Evolutionary conservation across 2,329 filamentous ascomycete genomes (phyloP).

Genomic region (Fusarium poae): DNA sequence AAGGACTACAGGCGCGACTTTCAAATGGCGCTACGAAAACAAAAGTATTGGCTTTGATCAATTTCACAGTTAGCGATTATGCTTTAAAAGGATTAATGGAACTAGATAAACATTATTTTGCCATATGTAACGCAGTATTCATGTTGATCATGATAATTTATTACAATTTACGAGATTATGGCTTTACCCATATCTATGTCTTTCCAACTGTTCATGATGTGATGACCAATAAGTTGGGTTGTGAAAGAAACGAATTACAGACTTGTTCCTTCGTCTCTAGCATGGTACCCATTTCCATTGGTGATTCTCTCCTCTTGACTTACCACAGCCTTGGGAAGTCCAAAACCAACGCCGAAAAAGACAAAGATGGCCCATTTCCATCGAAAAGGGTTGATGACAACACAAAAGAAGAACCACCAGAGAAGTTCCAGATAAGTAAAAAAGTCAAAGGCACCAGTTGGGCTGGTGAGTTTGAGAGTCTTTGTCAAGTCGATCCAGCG

Average conservation of each 20-base stretch:
- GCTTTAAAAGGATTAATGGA: background rate
- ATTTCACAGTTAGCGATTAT: background rate
- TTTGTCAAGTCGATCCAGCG: conserved; percentile 89
- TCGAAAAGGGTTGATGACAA: conserved; percentile 84
- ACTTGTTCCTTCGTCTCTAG: conserved; percentile 36
- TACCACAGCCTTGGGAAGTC: conserved; percentile 75
- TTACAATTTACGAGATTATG: conserved; percentile 18
- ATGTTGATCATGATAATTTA: conserved; percentile 4
- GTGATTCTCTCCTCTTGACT: conserved; percentile 71
- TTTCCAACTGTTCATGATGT: background rate
- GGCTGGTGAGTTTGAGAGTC: conserved; percentile 75
- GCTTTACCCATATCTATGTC: background rate
- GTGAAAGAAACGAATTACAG: conserved; percentile 4
- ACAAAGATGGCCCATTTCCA: conserved; percentile 94
- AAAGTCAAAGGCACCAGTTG: conserved; percentile 85
- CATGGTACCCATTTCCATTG: conserved; percentile 35
- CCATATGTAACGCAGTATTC: background rate
- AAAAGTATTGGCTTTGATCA: background rate
- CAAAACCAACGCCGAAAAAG: conserved; percentile 78
- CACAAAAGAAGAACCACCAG: conserved; percentile 87
- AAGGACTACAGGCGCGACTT: background rate
- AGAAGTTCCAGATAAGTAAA: conserved; percentile 88
- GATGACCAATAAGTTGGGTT: background rate
- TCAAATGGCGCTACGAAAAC: background rate
- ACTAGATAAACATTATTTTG: background rate